Conservation (phyloP, 768 basidiomycete genomes). For the Polyporus arcularius region DNA sequence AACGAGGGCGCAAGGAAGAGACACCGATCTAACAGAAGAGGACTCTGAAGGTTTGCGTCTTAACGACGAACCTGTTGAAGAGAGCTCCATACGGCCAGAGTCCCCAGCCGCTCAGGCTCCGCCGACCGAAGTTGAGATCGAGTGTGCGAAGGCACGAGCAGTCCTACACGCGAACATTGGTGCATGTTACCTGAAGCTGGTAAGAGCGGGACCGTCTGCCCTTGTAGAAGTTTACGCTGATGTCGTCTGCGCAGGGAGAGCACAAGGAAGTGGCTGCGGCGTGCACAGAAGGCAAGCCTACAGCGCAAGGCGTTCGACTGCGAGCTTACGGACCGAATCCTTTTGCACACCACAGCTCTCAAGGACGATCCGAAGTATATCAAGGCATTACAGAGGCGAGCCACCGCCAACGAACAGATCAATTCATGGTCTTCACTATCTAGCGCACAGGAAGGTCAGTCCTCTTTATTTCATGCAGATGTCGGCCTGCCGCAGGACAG, state of each 20-base stretch:
- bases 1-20: conserved; percentile 31
- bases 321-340: no score
- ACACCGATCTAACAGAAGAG: conserved; percentile 24
- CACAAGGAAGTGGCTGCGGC: conserved; percentile 79
- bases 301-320: neutral
- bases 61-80: conserved; percentile 25
- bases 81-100: conserved; percentile 19
- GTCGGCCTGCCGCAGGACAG: neutral
- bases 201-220: conserved; percentile 34
- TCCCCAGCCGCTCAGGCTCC: conserved; percentile 20
- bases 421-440: conserved; percentile 82
- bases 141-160: conserved; percentile 62
- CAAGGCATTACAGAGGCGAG: conserved; percentile 90
- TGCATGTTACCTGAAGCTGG: conserved; percentile 81
- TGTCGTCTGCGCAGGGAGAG: conserved; percentile 53
- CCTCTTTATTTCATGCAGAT: neutral
- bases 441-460: conserved; percentile 79
- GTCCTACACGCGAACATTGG: conserved; percentile 86
- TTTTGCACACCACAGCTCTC: conserved; percentile 56
- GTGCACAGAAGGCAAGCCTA: conserved; percentile 67
- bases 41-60: conserved; percentile 1
- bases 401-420: conserved; percentile 78
- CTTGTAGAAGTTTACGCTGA: neutral
- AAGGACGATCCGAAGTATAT: conserved; percentile 81
- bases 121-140: conserved; percentile 39